Percentiles rank a stretch among this genome's conserved stretches.
Conservation (phyloP, 2,329 filamentous ascomycete genomes). For the Parasarocladium wereldwijsianum region DNA sequence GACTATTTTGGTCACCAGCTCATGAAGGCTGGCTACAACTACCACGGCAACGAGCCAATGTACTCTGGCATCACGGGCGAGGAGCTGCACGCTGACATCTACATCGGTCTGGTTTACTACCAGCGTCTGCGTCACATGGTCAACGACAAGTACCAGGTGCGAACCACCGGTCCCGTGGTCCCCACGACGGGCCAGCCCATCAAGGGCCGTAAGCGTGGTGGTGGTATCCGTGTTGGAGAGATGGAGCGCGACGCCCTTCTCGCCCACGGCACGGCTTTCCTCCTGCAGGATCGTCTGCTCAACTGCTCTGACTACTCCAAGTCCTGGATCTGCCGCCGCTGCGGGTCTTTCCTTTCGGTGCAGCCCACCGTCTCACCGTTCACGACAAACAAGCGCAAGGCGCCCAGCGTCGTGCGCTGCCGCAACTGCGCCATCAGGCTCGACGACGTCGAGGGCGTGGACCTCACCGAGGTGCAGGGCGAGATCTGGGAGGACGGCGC, state of each 20-base stretch:
- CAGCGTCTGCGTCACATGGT: slow-evolving; percentile 98
- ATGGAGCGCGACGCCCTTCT: slow-evolving; percentile 96
- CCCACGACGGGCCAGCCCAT: slow-evolving; percentile 88
- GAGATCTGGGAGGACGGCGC: slow-evolving; percentile 90
- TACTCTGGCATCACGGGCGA: slow-evolving; percentile 95
- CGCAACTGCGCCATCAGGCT: slow-evolving; percentile 57
- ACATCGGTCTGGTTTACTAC: slow-evolving; percentile 95
- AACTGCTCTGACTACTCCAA: slow-evolving; percentile 93
- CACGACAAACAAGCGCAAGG: slow-evolving; percentile 41
- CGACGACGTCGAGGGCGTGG: slow-evolving; percentile 41
- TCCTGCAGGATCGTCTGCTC: slow-evolving; percentile 87
- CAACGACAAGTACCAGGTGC: slow-evolving; percentile 97
- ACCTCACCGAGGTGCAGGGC: slow-evolving; percentile 41
- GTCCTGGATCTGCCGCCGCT: slow-evolving; percentile 77
- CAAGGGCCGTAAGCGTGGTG: slow-evolving; percentile 90
- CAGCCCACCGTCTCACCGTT: slow-evolving; percentile 62
- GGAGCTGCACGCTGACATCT: slow-evolving; percentile 89
- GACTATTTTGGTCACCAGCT: slow-evolving; percentile 96
- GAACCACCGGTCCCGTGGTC: slow-evolving; percentile 87
- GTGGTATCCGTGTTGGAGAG: slow-evolving; percentile 96
- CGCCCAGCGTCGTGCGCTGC: slow-evolving; percentile 60
- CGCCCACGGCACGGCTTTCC: slow-evolving; percentile 86
- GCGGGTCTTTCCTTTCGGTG: slow-evolving; percentile 81
- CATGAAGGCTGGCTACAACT: slow-evolving; percentile 91
- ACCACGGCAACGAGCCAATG: slow-evolving; percentile 96